Conservation (phyloP, 805 yeast genomes). For the Tetrapisispora fleetii region DNA sequence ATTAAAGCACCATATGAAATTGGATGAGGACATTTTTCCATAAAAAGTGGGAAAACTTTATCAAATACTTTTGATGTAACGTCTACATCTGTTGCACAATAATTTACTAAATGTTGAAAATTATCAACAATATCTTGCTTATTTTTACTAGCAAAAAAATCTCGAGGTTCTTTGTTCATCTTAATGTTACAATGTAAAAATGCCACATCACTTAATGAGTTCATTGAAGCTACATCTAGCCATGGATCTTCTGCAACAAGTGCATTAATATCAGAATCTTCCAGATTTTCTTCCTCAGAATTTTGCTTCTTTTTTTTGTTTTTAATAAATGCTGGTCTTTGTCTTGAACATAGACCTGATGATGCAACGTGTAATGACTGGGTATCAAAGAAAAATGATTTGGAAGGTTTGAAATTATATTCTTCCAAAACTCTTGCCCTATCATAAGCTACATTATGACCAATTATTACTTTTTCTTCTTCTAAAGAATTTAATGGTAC, state of each 20-base stretch:
- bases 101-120: constrained; percentile 53
- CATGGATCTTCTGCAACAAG: constrained; percentile 62
- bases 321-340: constrained; percentile 67
- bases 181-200: constrained; percentile 61
- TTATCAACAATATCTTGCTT: constrained; percentile 44
- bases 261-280: neutral
- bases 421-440: constrained; percentile 81
- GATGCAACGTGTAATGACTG: constrained; percentile 88
- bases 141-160: constrained; percentile 48
- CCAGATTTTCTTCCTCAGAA: constrained; percentile 22
- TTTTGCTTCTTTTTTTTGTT: constrained; percentile 33
- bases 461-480: constrained; percentile 55
- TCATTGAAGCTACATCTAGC: constrained; percentile 66
- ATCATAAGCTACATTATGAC: constrained; percentile 87
- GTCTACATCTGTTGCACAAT: constrained; percentile 79
- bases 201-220: constrained; percentile 73
- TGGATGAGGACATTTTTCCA: constrained; percentile 76
- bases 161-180: constrained; percentile 59
- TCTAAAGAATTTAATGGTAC: constrained; percentile 58
- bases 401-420: constrained; percentile 54
- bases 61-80: constrained; percentile 64
- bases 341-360: constrained; percentile 88
- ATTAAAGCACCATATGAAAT: constrained; percentile 83
- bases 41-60: constrained; percentile 60
- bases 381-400: constrained; percentile 78